Conservation (phyloP, 2,329 filamentous ascomycete species). For the Claviceps purpurea region DNA sequence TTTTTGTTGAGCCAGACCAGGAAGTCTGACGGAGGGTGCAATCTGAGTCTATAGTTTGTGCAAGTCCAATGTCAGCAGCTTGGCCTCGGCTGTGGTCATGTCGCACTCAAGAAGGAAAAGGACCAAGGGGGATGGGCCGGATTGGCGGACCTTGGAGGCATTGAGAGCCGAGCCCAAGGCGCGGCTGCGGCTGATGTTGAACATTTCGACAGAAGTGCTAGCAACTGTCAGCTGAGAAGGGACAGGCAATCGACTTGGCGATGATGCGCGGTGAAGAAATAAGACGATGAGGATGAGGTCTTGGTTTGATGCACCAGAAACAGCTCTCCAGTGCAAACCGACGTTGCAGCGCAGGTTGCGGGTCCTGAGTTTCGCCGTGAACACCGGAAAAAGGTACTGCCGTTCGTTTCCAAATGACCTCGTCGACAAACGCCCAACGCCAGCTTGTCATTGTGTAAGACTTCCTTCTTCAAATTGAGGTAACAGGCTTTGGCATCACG, state of each 20-base stretch:
- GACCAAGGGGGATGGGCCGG: neutral
- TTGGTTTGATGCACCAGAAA: constrained; percentile 3
- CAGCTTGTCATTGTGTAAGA: no score
- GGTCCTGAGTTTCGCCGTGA: constrained; percentile 11
- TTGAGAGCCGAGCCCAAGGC: constrained; percentile 69
- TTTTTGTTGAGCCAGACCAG: constrained; percentile 63
- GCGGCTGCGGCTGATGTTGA: constrained; percentile 72
- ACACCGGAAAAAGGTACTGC: constrained; percentile 7
- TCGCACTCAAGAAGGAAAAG: constrained; percentile 1
- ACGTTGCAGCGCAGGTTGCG: constrained; percentile 5
- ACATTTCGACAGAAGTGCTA: constrained; percentile 46
- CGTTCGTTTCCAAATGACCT: neutral
- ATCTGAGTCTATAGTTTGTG: constrained; percentile 14
- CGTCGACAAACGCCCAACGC: no score
- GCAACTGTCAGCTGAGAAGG: constrained; percentile 8
- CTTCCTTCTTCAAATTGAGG: no score
- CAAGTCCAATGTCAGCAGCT: constrained; percentile 3
- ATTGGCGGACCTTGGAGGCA: constrained; percentile 54
- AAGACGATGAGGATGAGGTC: constrained; percentile 4
- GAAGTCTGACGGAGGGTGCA: constrained; percentile 39
- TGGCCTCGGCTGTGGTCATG: constrained; percentile 6
- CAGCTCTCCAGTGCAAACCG: constrained; percentile 11
- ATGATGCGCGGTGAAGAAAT: constrained; percentile 1
- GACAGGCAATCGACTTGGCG: constrained; percentile 8
- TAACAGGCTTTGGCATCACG: no score